A percentile compares a stretch with the other conserved stretches of the same genome.
Conservation (phyloP, 2,329 filamentous ascomycete genomes). For the Cercospora sesami region DNA sequence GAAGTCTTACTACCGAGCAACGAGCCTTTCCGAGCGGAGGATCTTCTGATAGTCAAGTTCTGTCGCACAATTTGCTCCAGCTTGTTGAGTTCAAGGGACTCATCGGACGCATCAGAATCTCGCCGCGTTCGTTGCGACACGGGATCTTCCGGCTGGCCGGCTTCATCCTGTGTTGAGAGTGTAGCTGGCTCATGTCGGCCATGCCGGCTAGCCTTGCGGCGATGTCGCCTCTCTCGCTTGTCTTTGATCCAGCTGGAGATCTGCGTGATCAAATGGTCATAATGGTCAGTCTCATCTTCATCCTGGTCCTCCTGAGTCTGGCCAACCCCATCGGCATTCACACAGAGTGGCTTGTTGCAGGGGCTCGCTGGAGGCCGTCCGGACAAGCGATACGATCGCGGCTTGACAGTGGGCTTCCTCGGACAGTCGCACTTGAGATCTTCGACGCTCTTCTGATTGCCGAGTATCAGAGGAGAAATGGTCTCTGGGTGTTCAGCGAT, state of each 20-base stretch:
- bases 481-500: constrained; percentile 48
- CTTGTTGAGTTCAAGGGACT: constrained; percentile 65
- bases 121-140: constrained; percentile 15
- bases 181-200: constrained; percentile 16
- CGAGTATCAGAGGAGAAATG: constrained; percentile 51
- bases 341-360: constrained; percentile 28
- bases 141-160: background rate
- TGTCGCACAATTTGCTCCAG: constrained; percentile 78
- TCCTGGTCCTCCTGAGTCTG: constrained; percentile 18
- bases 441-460: constrained; percentile 48
- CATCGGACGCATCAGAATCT: constrained; percentile 27
- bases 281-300: constrained; percentile 21
- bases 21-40: constrained; percentile 22
- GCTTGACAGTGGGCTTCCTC: constrained; percentile 42
- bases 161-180: constrained; percentile 3
- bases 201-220: constrained; percentile 40
- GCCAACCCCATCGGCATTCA: constrained; percentile 16
- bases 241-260: constrained; percentile 80
- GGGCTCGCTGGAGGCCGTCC: constrained; percentile 42
- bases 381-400: constrained; percentile 43
- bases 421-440: constrained; percentile 43
- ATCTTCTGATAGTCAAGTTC: constrained; percentile 43
- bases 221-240: constrained; percentile 68
- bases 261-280: constrained; percentile 53
- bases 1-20: constrained; percentile 30